These are phyloP conservation scores for Suillus ampliporus DNA, from an alignment of 768 basidiomycete species.

Conservation along the genomic window DNA sequence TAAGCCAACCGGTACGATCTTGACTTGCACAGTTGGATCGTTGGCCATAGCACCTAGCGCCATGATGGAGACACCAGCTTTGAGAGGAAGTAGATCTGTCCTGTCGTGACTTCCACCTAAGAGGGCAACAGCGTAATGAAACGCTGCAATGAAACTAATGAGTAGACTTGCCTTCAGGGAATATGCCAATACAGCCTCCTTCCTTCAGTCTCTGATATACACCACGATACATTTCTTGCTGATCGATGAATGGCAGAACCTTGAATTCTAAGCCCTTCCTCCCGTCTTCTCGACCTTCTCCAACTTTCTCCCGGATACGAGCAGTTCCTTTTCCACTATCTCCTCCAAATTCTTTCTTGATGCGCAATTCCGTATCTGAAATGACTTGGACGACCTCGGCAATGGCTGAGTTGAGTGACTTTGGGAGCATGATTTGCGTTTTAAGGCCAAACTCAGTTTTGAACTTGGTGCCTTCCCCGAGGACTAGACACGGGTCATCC, in stretches of 20 bases:
- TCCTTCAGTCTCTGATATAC: constrained; percentile 88
- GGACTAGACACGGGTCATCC: constrained; percentile 79
- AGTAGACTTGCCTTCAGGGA: constrained; percentile 85
- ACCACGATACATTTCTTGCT: constrained; percentile 91
- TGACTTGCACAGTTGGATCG: constrained; percentile 83
- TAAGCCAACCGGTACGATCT: constrained; percentile 87
- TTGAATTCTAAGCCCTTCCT: constrained; percentile 77
- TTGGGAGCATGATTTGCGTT: constrained; percentile 89
- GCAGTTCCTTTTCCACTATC: constrained; percentile 77
- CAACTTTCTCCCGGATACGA: constrained; percentile 68
- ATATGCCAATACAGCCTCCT: constrained; percentile 94
- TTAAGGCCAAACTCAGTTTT: constrained; percentile 70
- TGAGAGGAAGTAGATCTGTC: constrained; percentile 93
- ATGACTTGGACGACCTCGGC: constrained; percentile 90
- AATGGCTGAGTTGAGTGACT: constrained; percentile 72
- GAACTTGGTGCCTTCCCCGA: constrained; percentile 86
- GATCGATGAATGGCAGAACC: constrained; percentile 87
- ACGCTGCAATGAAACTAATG: not conserved
- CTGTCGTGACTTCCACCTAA: constrained; percentile 97
- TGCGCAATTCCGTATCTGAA: constrained; percentile 82
- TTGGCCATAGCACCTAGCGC: constrained; percentile 97
- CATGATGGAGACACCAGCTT: constrained; percentile 98
- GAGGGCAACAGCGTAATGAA: not conserved
- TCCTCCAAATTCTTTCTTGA: constrained; percentile 88
- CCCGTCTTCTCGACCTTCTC: constrained; percentile 62